Base-by-base conservation (phyloP, 108 stramenopile species). In the Fistulifera solaris region DNA sequence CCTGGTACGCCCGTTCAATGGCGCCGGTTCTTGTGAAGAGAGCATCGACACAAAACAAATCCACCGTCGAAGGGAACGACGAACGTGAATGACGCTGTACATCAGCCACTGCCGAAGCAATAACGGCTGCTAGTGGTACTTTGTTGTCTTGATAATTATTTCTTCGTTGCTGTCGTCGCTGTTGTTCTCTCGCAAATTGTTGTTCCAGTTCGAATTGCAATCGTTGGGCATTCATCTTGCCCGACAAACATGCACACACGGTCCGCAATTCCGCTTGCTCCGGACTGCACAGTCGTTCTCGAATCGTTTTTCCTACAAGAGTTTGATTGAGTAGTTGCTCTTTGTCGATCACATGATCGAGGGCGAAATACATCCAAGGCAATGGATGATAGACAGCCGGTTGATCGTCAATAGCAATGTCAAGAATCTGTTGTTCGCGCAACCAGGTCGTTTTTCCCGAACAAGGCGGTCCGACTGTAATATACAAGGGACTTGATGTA, bases 401-500 rank as follows among this genome's bases (percentile, higher is more conserved):
- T 61, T 89, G 84, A 63, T 89, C 88, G 54, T 89, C 88, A 35
- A 89, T 72, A 10, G 77, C 54, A 21, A 89, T 56, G 55, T 89
- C 88, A 0, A 62, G 39, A 17, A 80, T 68, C 17, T 57, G 47
- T 39, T 75, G 10, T 17, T 48, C 28, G 54, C 58, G 52, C 45
- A 89, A 47, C 26, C 82, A 58, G 5, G 76, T 81, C 13, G 87
- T 78, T 38, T 89, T 89, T 6, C 87, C 87, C 26, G 80, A 56
- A 50, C 81, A 78, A 45, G 76, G 87, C 16, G 87, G 87, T 0
- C 87, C 87, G 27, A 89, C 60, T 12, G 87, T 77, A 41, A 89
- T 83, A 56, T 83, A 89, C 19, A 89, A 41, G 5, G 87, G 79
- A 35, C 31, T 35, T 35, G 31, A 35, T 6, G 31, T 3, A 35